Base-by-base conservation (phyloP, 129 eudicot species). In the Centella asiatica region DNA sequence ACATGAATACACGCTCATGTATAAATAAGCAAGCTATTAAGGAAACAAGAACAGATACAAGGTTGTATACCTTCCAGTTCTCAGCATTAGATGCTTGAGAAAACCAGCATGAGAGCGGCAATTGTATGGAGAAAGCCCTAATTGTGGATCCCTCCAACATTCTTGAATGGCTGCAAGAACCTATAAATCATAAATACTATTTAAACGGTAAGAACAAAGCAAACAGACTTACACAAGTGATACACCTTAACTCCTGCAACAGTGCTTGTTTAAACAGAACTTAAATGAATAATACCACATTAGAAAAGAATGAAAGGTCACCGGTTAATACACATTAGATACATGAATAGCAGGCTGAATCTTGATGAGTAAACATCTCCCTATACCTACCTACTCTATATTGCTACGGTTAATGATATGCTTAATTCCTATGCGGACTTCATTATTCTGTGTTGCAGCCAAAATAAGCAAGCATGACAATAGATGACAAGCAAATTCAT, bases 121-220 rank as follows among this genome's bases (percentile, higher is more conserved):
- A 67, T 86, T 76, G 40, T 84, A 92, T 32, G 98, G 94, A 66
- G 94, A 74, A 44, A 92, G 86, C 61, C 80, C 81, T 10, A 85
- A 73, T 19, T 76, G 72, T 34, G 81, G 85, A 71, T 84, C 77
- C 58, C 88, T 87, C 98, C 98, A 92, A 64, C 80, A 68, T 32
- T 84, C 88, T 83, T 92, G 98, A 74, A 87, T 75, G 56, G 78
- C 88, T 78, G 87, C 86, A 81, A 92, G 98, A 85, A 92, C 95
- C 98, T 92, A 82, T 60, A 75, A 61, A 78, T 86, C 85, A 90
- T 74, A 76, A 73, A 74, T 54, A 39, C 67, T 56, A 63, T 63
- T 76, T 76, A 73, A 83, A 69, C 26, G 76, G 29, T 11, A 72
- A 31, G 60, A 23, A 34, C 25, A 23, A 60, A 51, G 63, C 31